Evolutionary conservation across 441 rosid species (phyloP), one percentile per base, ranked within the genome.

Genomic region (Gossypium davidsonii): DNA sequence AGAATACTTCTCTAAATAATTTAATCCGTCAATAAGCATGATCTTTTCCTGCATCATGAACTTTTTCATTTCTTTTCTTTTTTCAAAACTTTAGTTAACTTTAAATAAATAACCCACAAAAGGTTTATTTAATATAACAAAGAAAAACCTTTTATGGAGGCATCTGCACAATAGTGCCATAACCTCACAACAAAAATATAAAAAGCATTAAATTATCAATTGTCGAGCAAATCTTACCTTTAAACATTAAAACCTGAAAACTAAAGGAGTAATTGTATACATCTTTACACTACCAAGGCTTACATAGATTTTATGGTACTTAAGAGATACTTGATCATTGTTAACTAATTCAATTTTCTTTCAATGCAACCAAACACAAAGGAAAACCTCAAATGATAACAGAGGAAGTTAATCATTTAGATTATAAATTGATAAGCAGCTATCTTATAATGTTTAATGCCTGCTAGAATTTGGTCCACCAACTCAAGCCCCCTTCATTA

Each of bases 11-110:
- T 53, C 28, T 11, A 69, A 31, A 52, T 4, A 31, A 69, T 31
- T 28, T 53, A 53, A 53, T 53, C 61, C 72, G 12, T 52, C 61
- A 69, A 69, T 31, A 69, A 69, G 59, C 72, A 69, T 52, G 72
- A 53, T 34, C 48, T 52, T 69, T 8, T 52, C 61, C 23, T 21
- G 2, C 49, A 48, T 10, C 67, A 63, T 64, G 6, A 39, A 64
- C 31, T 14, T 14, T 18, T n/a, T 39, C 46, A 2, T 42, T 42
- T 42, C 46, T 64, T 64, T 17, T 18, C 12, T 64, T 64, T 17
- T 18, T 10, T 25, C 21, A 61, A 34, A 62, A 21, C 25, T 44
- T 44, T 44, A 25, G 55, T 44, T 65, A 44, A 44, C 70, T 65
- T 21, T 5, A 1, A 42, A 11, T 2, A 62, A 9, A 34, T 26